Conservation (phyloP, 1,284 basidiomycete species). For the Trametes polyzona region DNA sequence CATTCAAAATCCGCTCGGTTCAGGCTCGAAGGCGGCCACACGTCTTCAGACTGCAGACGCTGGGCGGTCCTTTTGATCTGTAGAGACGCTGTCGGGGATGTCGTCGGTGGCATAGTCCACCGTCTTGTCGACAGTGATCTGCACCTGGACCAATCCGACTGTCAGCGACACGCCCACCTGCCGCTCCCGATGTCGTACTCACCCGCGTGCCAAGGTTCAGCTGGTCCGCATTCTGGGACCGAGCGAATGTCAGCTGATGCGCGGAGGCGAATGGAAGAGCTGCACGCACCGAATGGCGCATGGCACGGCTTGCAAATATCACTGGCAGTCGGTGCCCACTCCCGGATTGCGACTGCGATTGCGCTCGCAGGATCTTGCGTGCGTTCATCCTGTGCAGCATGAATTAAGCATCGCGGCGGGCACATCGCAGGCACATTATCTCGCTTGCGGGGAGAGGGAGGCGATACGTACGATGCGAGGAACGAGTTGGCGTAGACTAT, state of each 20-base stretch:
- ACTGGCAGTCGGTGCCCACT: slow-evolving; percentile 25
- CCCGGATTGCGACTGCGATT: slow-evolving; percentile 20
- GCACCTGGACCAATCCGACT: slow-evolving; percentile 20
- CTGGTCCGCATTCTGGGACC: slow-evolving; percentile 16
- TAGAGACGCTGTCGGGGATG: slow-evolving; percentile 5
- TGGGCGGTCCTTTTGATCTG: slow-evolving; percentile 6
- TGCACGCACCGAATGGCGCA: slow-evolving; percentile 19
- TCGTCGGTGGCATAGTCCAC: slow-evolving; percentile 31
- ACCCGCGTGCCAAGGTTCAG: slow-evolving; percentile 25
- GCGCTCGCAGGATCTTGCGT: slow-evolving; percentile 27
- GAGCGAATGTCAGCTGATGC: slow-evolving; percentile 12
- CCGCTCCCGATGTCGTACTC: slow-evolving; percentile 7
- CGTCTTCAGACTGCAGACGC: slow-evolving; percentile 1
- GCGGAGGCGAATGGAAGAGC: not conserved
- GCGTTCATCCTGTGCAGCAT: slow-evolving; percentile 26
- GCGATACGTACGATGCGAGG: slow-evolving; percentile 29
- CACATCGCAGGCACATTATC: slow-evolving; percentile 7
- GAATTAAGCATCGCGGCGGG: not conserved
- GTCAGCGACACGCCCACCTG: slow-evolving; percentile 8
- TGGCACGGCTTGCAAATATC: slow-evolving; percentile 20
- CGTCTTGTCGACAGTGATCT: slow-evolving; percentile 36
- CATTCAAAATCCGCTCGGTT: not conserved
- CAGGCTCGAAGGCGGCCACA: not conserved
- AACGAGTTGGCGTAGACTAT: slow-evolving; percentile 31
- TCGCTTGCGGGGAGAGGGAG: slow-evolving; percentile 1